A percentile compares a stretch with the other conserved stretches of the same genome.
Conservation (phyloP, 2,329 filamentous ascomycete species). For the Venturia nashicola region DNA sequence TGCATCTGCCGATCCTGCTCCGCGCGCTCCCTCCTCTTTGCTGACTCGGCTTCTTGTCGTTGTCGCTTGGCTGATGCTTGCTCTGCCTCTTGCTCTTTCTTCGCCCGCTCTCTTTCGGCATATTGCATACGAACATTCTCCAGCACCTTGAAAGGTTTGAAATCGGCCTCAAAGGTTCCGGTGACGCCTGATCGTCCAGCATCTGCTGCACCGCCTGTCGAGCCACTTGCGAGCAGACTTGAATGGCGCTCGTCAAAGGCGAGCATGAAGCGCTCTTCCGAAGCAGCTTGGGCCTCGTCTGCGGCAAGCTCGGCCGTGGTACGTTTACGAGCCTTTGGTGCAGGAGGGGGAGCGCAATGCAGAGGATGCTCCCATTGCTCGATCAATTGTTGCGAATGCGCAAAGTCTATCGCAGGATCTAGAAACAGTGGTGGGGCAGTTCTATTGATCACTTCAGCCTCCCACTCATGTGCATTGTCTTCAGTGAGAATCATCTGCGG, state of each 20-base stretch:
- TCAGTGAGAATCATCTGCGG: constrained; percentile 64
- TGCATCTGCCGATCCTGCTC: constrained; percentile 17
- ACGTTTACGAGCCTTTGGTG: constrained; percentile 81
- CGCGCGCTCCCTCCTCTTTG: constrained; percentile 13
- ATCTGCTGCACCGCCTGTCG: constrained; percentile 57
- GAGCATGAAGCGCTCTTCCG: constrained; percentile 85
- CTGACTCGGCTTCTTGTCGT: constrained; percentile 16
- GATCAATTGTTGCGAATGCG: constrained; percentile 60
- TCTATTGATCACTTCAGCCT: constrained; percentile 61
- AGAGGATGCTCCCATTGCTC: constrained; percentile 63
- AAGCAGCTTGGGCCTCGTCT: constrained; percentile 82
- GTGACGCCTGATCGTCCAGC: constrained; percentile 40
- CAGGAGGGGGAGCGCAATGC: constrained; percentile 63
- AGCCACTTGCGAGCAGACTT: constrained; percentile 41
- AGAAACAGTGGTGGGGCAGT: constrained; percentile 66
- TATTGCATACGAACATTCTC: constrained; percentile 72
- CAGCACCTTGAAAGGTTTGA: constrained; percentile 85
- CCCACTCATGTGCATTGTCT: constrained; percentile 59
- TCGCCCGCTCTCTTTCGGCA: constrained; percentile 51
- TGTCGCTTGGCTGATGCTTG: constrained; percentile 25
- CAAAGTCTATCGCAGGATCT: constrained; percentile 57
- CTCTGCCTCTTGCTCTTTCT: constrained; percentile 42
- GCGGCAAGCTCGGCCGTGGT: constrained; percentile 91
- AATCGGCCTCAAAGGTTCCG: constrained; percentile 62
- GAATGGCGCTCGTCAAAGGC: constrained; percentile 75